Evolutionary conservation across 768 basidiomycete species (phyloP).

Genomic region (Trametes punicea): DNA sequence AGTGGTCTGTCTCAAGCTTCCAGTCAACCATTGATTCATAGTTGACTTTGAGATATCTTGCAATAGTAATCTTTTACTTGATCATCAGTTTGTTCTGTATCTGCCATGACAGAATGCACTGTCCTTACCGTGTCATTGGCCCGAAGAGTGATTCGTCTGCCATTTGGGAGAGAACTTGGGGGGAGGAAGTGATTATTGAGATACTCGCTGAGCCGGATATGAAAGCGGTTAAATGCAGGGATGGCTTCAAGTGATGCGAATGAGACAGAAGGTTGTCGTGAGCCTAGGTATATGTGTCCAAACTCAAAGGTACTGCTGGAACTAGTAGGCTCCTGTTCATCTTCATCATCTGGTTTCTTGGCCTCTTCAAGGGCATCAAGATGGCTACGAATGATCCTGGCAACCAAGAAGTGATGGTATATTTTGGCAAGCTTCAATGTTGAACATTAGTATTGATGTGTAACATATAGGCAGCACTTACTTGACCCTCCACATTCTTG

Average conservation of each 20-base stretch:
- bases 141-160: not conserved
- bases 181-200: not conserved
- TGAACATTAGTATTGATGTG: not conserved
- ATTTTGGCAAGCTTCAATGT: not conserved
- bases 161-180: not conserved
- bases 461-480: not conserved
- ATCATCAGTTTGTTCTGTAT: too few species aligned
- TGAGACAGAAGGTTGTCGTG: not conserved
- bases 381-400: not conserved
- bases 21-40: slow-evolving; percentile 25
- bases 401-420: not conserved
- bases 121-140: not conserved
- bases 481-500: slow-evolving; percentile 4
- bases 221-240: not conserved
- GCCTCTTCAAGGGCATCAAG: not conserved
- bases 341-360: not conserved
- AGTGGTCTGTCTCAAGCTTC: slow-evolving; percentile 15
- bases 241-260: not conserved
- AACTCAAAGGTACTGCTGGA: not conserved
- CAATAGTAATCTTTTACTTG: slow-evolving; percentile 19
- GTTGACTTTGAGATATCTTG: slow-evolving; percentile 16
- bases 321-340: not conserved
- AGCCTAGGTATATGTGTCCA: not conserved
- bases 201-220: not conserved
- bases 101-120: not conserved